Conservation (phyloP, 768 basidiomycete genomes). For the Mrakia gelida region DNA sequence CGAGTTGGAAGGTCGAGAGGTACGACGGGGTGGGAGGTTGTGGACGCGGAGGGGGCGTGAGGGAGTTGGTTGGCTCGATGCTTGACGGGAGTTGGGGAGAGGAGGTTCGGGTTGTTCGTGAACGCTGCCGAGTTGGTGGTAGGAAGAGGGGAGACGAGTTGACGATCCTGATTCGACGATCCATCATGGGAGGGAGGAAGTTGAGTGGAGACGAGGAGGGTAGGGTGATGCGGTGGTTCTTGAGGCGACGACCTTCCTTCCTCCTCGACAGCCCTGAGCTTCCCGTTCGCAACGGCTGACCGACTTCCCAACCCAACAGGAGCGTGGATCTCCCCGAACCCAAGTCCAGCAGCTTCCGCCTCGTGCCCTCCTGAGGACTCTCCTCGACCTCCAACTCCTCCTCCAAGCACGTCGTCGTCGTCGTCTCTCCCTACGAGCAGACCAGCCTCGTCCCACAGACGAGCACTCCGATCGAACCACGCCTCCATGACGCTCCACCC, state of each 20-base stretch:
- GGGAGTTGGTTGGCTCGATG: neutral
- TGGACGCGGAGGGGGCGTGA: neutral
- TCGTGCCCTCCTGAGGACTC: neutral
- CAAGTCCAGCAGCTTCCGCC: constrained; percentile 5
- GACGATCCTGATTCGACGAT: neutral
- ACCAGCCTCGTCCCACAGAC: constrained; percentile 79
- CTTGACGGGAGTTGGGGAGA: constrained; percentile 14
- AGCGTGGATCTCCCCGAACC: constrained; percentile 20
- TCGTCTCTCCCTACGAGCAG: constrained; percentile 41
- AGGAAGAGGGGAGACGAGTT: constrained; percentile 4
- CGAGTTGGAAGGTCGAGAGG: constrained; percentile 45
- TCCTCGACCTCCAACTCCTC: too few relatives aligned
- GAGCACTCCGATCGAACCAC: constrained; percentile 82
- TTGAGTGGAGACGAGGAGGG: constrained; percentile 8
- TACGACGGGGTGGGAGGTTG: constrained; percentile 15
- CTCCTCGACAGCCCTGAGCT: constrained; percentile 4
- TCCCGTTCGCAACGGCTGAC: neutral
- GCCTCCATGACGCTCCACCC: constrained; percentile 93
- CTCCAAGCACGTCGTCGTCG: neutral
- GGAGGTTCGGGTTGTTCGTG: constrained; percentile 7
- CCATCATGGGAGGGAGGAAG: neutral
- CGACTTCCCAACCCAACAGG: neutral
- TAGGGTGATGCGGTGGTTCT: neutral
- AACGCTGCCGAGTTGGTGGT: neutral
- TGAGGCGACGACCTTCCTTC: constrained; percentile 1